Percentiles rank a stretch among this genome's conserved stretches.
Evolutionary conservation across 805 yeast species (phyloP).

Genomic region (Lipomyces chichibuensis): DNA sequence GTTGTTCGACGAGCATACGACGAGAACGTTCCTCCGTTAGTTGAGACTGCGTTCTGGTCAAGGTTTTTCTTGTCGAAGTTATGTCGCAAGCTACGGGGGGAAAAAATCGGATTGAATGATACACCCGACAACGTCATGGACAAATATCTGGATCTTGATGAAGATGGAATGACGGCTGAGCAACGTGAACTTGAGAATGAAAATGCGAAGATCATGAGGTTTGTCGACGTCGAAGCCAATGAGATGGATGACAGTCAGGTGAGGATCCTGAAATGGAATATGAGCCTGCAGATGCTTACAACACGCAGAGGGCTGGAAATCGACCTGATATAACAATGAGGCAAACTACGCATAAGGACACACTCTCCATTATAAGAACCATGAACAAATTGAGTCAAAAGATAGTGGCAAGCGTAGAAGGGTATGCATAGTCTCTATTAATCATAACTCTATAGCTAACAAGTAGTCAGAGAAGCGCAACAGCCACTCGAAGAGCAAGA

Average conservation of each 20-base stretch:
- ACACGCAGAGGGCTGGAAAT: conserved; percentile 57
- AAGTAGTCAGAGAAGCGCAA: conserved; percentile 27
- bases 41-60: conserved; percentile 95
- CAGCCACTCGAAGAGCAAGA: conserved; percentile 39
- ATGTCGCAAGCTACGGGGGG: conserved; percentile 87
- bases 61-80: conserved; percentile 88
- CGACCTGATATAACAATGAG: conserved; percentile 88
- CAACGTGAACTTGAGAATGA: conserved; percentile 29
- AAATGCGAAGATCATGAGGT: conserved; percentile 60
- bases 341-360: conserved; percentile 63
- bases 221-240: conserved; percentile 80
- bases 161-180: conserved; percentile 51
- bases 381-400: conserved; percentile 87
- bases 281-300: neutral
- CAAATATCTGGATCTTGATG: conserved; percentile 73
- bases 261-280: neutral
- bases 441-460: conserved; percentile 36
- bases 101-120: conserved; percentile 70
- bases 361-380: conserved; percentile 75
- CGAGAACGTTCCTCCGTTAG: conserved; percentile 85
- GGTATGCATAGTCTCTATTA: conserved; percentile 38
- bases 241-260: conserved; percentile 56
- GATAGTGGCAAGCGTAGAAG: conserved; percentile 55
- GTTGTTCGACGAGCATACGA: conserved; percentile 84
- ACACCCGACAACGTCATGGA: conserved; percentile 86